Evolutionary conservation across 1,284 basidiomycete genomes (phyloP), one percentile per base, ranked within the genome.

Genomic region (Irpex sp.): DNA sequence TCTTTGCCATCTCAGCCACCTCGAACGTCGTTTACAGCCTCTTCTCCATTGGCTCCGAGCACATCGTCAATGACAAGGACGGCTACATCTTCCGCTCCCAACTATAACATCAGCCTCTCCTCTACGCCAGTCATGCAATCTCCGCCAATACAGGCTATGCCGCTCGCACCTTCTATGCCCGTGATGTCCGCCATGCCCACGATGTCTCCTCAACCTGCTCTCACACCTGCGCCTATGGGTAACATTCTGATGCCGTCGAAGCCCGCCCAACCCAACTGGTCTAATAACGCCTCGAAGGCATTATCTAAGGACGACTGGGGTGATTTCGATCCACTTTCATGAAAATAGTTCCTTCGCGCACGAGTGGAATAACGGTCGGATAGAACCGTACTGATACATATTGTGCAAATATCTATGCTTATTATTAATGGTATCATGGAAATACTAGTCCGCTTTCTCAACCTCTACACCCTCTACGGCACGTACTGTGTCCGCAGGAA

Each of bases 271-370:
- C 78, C 82, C 17, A 74, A 80, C 17, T 82, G 82, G 76, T 57
- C 70, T 11, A 62, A 62, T 60, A 65, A 26, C 7, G 9, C 79
- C 37, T 63, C 77, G 17, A 85, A 81, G 61, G 83, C 81, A 62
- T 72, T 81, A 13, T 79, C 85, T 37, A 87, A 87, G 68, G 80
- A 84, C 66, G 87, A 88, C 65, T 92, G 89, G 89, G 85, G 84
- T 26, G 91, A 91, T 71, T 93, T 93, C 71, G 91, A 93, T 77
- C 91, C 91, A 35, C 76, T 91, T 53, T 76, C 78, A 55, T 84
- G 69, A 77, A 56, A 60, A 63, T 15, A 43, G 61, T 53, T 56
- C 59, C 65, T 64, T 62, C 17, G 31, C 21, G 53, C 61, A 65
- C 47, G 47, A 50, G 15, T 17, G 6, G 47, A 17, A 50, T 17